Evolutionary conservation across 257 asterid genomes (phyloP).

Genomic region (Marsdenia floribunda): DNA sequence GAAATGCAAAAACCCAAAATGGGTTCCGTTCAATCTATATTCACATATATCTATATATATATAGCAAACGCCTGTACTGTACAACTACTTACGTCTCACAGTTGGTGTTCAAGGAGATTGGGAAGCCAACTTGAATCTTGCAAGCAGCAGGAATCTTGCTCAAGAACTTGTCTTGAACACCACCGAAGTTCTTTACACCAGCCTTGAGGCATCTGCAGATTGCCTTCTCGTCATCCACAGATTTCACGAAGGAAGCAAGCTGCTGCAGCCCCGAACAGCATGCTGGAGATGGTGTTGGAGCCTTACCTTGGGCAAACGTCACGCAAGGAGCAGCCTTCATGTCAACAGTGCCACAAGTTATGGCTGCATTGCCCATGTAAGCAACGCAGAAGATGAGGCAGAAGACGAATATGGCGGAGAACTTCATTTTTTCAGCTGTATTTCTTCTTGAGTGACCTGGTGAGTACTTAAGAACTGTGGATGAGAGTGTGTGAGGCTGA

Average conservation of each 20-base stretch:
- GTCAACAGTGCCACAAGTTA: slow-evolving; percentile 37
- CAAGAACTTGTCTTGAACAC: slow-evolving; percentile 52
- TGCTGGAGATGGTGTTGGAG: slow-evolving; percentile 21
- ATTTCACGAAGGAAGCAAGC: slow-evolving; percentile 34
- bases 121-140: slow-evolving; percentile 52
- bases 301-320: slow-evolving; percentile 38
- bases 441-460: background rate
- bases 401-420: slow-evolving; percentile 34
- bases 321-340: slow-evolving; percentile 44
- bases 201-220: slow-evolving; percentile 59
- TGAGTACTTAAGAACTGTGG: background rate
- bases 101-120: slow-evolving; percentile 50
- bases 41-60: no score
- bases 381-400: slow-evolving; percentile 33
- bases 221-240: slow-evolving; percentile 50
- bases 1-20: background rate
- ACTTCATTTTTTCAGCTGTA: slow-evolving; percentile 32
- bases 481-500: background rate
- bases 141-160: slow-evolving; percentile 48
- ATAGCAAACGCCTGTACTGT: background rate
- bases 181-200: slow-evolving; percentile 39
- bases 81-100: slow-evolving; percentile 40
- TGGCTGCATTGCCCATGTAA: slow-evolving; percentile 38
- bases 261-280: slow-evolving; percentile 49
- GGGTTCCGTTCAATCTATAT: background rate